Base-by-base conservation (phyloP, 1,284 basidiomycete genomes). In the Trametes hirsuta region DNA sequence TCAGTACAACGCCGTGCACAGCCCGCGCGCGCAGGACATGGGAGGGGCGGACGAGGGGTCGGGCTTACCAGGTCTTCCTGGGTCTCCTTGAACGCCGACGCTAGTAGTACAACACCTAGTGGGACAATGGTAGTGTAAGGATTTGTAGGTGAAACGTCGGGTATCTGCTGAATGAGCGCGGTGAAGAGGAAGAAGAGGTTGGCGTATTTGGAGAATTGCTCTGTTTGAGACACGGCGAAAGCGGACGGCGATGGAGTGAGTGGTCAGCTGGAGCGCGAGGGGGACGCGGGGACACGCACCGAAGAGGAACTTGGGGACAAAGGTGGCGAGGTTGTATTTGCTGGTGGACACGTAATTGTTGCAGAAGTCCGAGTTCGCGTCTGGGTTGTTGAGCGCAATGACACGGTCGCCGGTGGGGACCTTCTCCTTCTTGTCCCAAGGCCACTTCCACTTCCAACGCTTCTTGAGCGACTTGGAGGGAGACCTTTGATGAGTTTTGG, bases 161-260 rank as follows among this genome's bases (percentile, higher is more conserved):
- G 97, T 66, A 99, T 96, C 79, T 99, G 97, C 75, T 99, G 97
- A 56, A 99, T 98, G 75, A 88, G 93, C 25, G 95, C 95, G 39
- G 97, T 99, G 81, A 99, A 99, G 62, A 99, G 81, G 85, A 99
- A 99, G 82, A 99, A 99, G 62, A 99, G 64, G 75, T 99, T 99
- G 68, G 97, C 97, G 72, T 98, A 98, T 84, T 97, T 97, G 64
- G 93, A 95, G 82, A 98, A 97, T 88, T 98, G 95, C 75, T 98
- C 95, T 90, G 79, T 11, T 18, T 63, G 24, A 30, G 12, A 18
- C 18, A 22, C 9, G 34, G 37, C 11, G 51, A 34, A 45, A 18
- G 54, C 18, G n/a, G 6, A 18, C 21, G 34, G 21, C 22, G n/a
- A 49, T 10, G 35, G 9, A 21, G 34, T 34, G 36, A 22, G 34